Evolutionary conservation across 305 asterid species (phyloP).

Genomic region (Stenogyne calaminthoides): DNA sequence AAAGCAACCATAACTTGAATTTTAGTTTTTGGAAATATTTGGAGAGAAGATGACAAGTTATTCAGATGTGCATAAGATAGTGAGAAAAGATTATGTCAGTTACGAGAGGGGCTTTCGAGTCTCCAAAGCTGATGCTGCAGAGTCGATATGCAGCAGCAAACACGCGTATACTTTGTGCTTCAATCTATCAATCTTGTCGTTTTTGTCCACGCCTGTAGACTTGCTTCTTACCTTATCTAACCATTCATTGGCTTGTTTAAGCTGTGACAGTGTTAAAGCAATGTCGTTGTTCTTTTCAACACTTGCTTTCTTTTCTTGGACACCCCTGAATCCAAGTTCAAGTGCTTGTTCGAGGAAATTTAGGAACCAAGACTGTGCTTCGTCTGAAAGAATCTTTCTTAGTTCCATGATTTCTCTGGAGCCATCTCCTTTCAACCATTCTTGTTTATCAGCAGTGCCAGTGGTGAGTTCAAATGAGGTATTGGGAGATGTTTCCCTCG

Average conservation of each 20-base stretch:
- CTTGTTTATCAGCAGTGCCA: conserved; percentile 51
- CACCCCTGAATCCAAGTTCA: conserved; percentile 56
- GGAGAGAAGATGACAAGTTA: conserved; percentile 26
- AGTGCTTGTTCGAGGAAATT: conserved; percentile 76
- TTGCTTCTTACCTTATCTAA: conserved; percentile 56
- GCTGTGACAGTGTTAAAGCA: conserved; percentile 70
- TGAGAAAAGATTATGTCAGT: not conserved
- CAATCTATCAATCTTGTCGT: conserved; percentile 54
- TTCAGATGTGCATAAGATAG: conserved; percentile 2
- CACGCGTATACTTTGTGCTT: conserved; percentile 81
- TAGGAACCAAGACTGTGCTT: conserved; percentile 74
- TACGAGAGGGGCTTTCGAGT: conserved; percentile 40
- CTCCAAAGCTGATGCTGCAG: conserved; percentile 81
- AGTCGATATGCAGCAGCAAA: conserved; percentile 73
- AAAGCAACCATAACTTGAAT: conserved; percentile 12
- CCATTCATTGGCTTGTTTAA: conserved; percentile 84
- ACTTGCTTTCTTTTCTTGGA: conserved; percentile 49
- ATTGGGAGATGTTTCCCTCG: conserved; percentile 25
- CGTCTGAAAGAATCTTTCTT: conserved; percentile 44
- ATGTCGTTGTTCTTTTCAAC: conserved; percentile 50
- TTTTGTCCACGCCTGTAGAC: conserved; percentile 42
- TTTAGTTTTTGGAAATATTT: not conserved
- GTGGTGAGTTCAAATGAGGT: conserved; percentile 40
- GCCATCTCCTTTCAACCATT: conserved; percentile 76
- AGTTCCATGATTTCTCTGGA: conserved; percentile 51